Evolutionary conservation across 2,329 filamentous ascomycete genomes (phyloP).

Genomic region (Domatiomyces catenatus): DNA sequence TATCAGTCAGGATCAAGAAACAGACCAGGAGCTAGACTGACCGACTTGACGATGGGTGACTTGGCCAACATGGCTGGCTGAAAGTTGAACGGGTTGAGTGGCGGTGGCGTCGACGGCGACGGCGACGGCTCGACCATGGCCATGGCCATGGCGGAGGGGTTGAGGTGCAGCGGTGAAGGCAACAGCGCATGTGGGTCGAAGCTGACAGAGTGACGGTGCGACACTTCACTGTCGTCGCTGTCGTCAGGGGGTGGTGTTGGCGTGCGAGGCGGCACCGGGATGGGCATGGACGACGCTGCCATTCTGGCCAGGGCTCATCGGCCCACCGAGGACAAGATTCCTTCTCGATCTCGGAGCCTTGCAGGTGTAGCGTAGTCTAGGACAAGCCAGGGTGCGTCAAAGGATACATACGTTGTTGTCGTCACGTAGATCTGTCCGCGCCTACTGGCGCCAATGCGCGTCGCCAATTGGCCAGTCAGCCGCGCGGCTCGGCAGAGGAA

Average conservation of each 20-base stretch:
- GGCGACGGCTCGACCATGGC: constrained; percentile 2
- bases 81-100: constrained; percentile 73
- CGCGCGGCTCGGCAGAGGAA: neutral
- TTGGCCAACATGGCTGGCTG: constrained; percentile 66
- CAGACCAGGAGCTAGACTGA: constrained; percentile 28
- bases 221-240: constrained; percentile 2
- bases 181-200: constrained; percentile 34
- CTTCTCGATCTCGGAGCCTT: no score
- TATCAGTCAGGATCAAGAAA: neutral
- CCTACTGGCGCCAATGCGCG: neutral
- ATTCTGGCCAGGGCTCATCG: constrained; percentile 19
- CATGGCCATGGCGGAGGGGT: neutral
- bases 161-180: constrained; percentile 17
- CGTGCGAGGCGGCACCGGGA: constrained; percentile 46
- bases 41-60: constrained; percentile 56
- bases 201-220: constrained; percentile 7
- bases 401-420: no score
- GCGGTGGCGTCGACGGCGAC: constrained; percentile 18
- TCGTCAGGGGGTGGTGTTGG: constrained; percentile 48
- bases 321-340: neutral
- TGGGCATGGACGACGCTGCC: constrained; percentile 27
- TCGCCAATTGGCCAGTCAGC: neutral
- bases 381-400: no score
- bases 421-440: no score
- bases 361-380: no score